Percentiles rank a stretch among this genome's conserved stretches.
These are phyloP conservation scores for Solanum sejunctum DNA, from an alignment of 257 asterid species.

Conservation along the genomic window DNA sequence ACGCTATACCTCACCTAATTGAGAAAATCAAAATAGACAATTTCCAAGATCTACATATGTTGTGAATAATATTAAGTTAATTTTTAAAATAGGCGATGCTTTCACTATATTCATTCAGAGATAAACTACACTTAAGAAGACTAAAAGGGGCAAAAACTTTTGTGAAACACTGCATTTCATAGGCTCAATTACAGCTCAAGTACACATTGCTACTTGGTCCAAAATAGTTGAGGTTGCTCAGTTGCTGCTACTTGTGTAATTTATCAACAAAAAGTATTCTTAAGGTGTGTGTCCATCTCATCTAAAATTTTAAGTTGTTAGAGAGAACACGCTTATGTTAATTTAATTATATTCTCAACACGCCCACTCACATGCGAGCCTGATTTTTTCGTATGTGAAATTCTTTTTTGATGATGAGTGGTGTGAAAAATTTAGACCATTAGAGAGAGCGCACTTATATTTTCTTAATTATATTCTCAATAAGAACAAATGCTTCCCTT, in stretches of 20 bases:
- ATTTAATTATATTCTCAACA: neutral
- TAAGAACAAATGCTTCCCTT: no score
- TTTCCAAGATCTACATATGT: no score
- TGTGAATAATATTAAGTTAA: no score
- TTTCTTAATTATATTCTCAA: no score
- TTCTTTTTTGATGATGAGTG: neutral
- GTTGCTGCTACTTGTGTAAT: neutral
- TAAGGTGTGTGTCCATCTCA: neutral
- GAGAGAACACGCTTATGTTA: neutral
- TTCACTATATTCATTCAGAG: no score
- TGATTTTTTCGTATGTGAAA: neutral
- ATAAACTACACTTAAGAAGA: neutral
- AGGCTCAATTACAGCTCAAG: neutral
- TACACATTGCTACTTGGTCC: neutral
- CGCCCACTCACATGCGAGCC: neutral
- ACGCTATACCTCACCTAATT: no score
- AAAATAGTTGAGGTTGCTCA: neutral
- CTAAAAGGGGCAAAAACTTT: neutral
- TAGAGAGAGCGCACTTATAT: no score
- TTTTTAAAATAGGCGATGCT: no score
- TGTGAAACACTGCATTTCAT: neutral
- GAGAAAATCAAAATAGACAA: no score
- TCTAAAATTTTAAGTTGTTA: neutral
- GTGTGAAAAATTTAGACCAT: no score
- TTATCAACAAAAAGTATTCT: neutral